phyloP scores from a whole-genome alignment of 2,329 filamentous ascomycete genomes.

The Alternaria consortialis region DNA sequence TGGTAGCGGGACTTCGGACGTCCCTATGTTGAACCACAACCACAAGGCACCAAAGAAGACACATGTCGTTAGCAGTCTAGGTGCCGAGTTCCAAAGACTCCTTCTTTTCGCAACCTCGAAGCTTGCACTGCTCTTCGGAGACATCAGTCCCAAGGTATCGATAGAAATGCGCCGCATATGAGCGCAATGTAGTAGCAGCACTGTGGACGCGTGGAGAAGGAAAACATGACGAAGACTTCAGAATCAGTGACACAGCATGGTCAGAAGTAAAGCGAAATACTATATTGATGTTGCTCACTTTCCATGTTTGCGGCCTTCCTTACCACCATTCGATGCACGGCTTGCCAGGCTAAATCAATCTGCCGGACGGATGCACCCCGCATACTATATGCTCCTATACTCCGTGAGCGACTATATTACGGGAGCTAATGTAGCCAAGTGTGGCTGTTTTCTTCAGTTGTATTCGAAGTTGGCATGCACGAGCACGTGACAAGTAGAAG shows the following conservation, averaged over 20 bases:
- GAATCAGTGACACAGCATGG: conserved; percentile 3
- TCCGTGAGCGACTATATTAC: conserved; percentile 1
- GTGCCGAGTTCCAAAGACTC: conserved; percentile 32
- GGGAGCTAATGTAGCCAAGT: conserved; percentile 2
- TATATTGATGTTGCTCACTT: conserved; percentile 34
- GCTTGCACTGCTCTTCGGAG: conserved; percentile 22
- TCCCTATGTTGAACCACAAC: conserved; percentile 30
- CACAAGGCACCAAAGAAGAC: conserved; percentile 34
- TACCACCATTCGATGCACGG: background rate
- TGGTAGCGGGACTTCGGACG: conserved; percentile 27
- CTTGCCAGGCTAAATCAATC: conserved; percentile 41
- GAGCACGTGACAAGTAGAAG: conserved; percentile 23
- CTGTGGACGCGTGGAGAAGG: background rate
- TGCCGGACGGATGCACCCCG: conserved; percentile 30
- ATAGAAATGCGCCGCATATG: conserved; percentile 43
- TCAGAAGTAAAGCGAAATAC: conserved; percentile 17
- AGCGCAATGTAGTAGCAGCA: conserved; percentile 1
- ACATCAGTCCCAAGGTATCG: conserved; percentile 39
- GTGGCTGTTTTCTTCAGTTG: background rate
- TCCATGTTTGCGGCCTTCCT: background rate
- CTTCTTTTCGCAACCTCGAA: conserved; percentile 31
- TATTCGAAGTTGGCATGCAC: background rate
- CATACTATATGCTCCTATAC: conserved; percentile 12
- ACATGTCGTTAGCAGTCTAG: conserved; percentile 36
- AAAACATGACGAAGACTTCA: conserved; percentile 3